Evolutionary conservation across 495 filamentous ascomycete genomes (phyloP), one percentile per base, ranked within the genome.

Genomic region (Hypoxylon lienhwacheense): DNA sequence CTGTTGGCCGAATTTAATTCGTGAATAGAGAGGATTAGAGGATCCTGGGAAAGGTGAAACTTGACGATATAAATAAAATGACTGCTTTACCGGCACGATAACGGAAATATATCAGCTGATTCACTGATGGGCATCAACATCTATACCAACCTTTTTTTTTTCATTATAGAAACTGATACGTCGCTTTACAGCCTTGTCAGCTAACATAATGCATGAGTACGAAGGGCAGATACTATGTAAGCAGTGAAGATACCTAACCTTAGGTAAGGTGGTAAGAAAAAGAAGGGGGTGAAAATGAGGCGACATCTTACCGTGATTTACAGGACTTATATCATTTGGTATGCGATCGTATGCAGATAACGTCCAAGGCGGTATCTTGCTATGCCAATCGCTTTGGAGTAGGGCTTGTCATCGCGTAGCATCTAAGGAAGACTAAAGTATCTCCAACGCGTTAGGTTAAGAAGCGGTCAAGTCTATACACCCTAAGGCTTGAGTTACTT

Each of bases 281-380:
- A 40, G 16, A 2, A 12, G 36, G 29, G 32, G 24, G 17, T 31
- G 14, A 39, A 12, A 35, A 33, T 20, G 45, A 37, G 36, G 31
- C 39, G 53, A 56, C 45, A 39, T 46, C 45, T 26, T 24, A 14
- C 21, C 25, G 31, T 8, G 53, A 49, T 43, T 45, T 48, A 36
- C 48, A 59, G 47, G 34, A 52, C 55, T 17, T 14, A 22, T 17
- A 14, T 42, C 41, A 46, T 5, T 58, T 58, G 55, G 31, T 47
- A 12, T 41, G 22, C 14, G 25, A 39, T 53, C 44, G 25, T 29
- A 41, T 55, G 43, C 48, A 24, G 24, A 49, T 1, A 12, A 39
- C 6, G 15, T 37, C 37, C 29, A 36, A 46, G 16, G 35, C n/a
- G 36, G 37, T 26, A 21, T 39, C 28, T 14, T 19, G 41, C 32